Conservation (phyloP, 2,329 filamentous ascomycete genomes). For the Fusarium falciforme region DNA sequence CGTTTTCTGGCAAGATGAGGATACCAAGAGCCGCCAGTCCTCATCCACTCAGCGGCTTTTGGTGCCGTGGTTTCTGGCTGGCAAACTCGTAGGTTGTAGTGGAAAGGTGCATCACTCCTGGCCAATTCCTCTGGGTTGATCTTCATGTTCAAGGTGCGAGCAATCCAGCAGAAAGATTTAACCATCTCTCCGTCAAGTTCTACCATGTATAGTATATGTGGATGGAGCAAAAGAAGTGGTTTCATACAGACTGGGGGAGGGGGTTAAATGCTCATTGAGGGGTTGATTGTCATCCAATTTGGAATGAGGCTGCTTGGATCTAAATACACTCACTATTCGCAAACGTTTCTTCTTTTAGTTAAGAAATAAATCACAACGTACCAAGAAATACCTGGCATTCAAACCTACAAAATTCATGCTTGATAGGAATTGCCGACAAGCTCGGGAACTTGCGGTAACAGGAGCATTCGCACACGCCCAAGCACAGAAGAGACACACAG, state of each 20-base stretch:
- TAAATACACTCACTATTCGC: not conserved
- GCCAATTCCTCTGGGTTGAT: not conserved
- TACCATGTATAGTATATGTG: not conserved
- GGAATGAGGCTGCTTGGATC: not conserved
- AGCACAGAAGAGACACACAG: not conserved
- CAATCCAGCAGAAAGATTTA: not conserved
- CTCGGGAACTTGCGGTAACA: not conserved
- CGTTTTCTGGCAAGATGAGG: not conserved
- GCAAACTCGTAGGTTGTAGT: not conserved
- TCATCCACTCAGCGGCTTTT: not conserved
- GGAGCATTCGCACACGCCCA: not conserved
- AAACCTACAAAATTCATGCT: not conserved
- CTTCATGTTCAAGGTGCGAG: not conserved
- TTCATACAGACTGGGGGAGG: not conserved
- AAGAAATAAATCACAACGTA: not conserved
- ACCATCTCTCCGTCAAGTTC: not conserved
- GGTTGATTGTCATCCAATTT: not conserved
- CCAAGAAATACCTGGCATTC: too few species aligned
- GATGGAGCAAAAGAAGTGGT: not conserved
- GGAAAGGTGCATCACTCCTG: not conserved
- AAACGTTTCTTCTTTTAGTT: not conserved
- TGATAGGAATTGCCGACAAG: not conserved
- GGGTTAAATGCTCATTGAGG: not conserved
- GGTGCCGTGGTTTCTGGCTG: not conserved
- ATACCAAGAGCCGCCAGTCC: not conserved